These are phyloP conservation scores for Wallacemonas collosoma DNA, from an alignment of 208 protist genomes.

Conservation along the genomic window DNA sequence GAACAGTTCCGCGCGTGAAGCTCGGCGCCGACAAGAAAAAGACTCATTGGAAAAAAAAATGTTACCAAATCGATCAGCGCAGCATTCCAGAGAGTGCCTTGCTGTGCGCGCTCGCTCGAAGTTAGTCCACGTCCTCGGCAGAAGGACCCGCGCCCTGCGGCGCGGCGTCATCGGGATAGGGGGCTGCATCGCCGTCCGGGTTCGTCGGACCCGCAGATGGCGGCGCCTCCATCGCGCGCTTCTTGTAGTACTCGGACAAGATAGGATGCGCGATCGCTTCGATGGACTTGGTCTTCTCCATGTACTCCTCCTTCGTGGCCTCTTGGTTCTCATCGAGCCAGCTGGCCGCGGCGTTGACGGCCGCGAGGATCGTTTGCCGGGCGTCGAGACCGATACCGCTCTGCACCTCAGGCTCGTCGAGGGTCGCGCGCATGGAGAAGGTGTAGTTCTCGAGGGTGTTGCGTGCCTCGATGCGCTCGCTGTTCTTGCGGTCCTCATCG, in stretches of 20 bases:
- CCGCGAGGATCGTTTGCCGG: slow-evolving; percentile 50
- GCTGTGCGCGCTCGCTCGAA: background rate
- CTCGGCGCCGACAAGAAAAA: no score
- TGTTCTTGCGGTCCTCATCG: slow-evolving; percentile 90
- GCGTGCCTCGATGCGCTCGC: slow-evolving; percentile 90
- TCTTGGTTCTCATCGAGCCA: slow-evolving; percentile 72
- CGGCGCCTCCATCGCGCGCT: slow-evolving; percentile 64
- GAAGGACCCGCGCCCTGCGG: slow-evolving; percentile 21
- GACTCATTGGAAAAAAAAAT: background rate
- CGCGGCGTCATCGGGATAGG: background rate
- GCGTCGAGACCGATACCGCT: slow-evolving; percentile 44
- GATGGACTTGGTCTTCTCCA: slow-evolving; percentile 88
- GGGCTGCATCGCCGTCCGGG: slow-evolving; percentile 14
- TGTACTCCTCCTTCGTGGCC: slow-evolving; percentile 94
- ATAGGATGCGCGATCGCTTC: slow-evolving; percentile 93
- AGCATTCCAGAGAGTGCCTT: no score
- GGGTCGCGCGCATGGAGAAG: slow-evolving; percentile 72
- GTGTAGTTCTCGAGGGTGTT: slow-evolving; percentile 93
- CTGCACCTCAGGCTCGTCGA: slow-evolving; percentile 62
- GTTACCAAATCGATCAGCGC: background rate
- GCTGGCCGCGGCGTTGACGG: slow-evolving; percentile 43
- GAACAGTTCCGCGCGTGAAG: no score
- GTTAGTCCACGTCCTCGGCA: slow-evolving; percentile 66
- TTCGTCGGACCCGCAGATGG: slow-evolving; percentile 24
- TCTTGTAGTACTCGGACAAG: slow-evolving; percentile 95